Conservation (phyloP, 1,284 basidiomycete genomes). For the Trametes pubescens region DNA sequence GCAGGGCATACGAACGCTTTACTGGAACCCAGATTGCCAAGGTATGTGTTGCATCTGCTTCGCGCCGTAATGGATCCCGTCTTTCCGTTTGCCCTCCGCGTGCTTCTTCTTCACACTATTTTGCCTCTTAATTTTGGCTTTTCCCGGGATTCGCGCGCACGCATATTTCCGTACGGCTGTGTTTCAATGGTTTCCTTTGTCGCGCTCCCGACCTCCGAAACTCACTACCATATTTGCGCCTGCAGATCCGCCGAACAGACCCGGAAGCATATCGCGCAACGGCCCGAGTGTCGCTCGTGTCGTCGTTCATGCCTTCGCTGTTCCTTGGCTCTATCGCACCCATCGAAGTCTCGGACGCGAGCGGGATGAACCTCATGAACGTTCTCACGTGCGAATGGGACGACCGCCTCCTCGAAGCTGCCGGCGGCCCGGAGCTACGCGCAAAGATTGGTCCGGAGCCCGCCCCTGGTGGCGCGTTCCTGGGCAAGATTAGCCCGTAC, state of each 20-base stretch:
- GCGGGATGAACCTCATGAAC: constrained; percentile 91
- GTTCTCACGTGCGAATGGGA: constrained; percentile 77
- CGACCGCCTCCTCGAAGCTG: constrained; percentile 63
- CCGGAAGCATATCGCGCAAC: constrained; percentile 74
- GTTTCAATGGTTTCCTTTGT: background rate
- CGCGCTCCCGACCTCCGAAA: constrained; percentile 13
- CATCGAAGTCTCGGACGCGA: constrained; percentile 84
- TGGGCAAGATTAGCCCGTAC: constrained; percentile 75
- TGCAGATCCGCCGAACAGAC: constrained; percentile 64
- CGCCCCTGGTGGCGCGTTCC: constrained; percentile 70
- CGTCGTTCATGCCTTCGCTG: constrained; percentile 85
- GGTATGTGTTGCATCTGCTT: constrained; percentile 48
- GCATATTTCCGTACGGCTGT: constrained; percentile 3
- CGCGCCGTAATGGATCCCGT: constrained; percentile 6
- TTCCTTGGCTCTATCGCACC: constrained; percentile 75
- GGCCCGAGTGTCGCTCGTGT: constrained; percentile 80
- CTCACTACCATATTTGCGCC: constrained; percentile 19
- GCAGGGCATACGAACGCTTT: constrained; percentile 88
- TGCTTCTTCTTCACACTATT: constrained; percentile 7
- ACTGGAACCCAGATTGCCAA: constrained; percentile 87
- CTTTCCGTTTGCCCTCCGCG: background rate
- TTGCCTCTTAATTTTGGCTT: constrained; percentile 7
- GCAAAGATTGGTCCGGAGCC: constrained; percentile 84
- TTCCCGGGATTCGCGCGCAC: constrained; percentile 7
- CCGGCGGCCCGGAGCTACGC: constrained; percentile 71